A percentile compares a stretch with the other conserved stretches of the same genome.
These are phyloP conservation scores for Malus hybrid DNA, from an alignment of 331 rosid genomes.

Conservation along the genomic window DNA sequence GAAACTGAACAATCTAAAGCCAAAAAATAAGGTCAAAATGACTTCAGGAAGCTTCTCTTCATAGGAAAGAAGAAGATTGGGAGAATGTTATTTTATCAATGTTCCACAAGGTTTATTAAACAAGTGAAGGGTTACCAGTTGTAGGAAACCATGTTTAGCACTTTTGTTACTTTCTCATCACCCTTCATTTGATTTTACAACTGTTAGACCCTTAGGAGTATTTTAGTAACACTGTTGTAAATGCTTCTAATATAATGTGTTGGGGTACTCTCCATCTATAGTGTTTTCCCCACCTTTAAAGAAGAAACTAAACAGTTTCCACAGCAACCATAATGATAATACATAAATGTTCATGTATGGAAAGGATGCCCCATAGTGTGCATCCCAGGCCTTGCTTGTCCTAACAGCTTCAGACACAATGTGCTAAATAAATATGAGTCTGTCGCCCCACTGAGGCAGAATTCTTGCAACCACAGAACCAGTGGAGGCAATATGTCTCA, in stretches of 20 bases:
- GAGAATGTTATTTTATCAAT: not conserved
- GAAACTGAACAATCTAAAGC: conserved; percentile 75
- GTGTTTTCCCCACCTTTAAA: not conserved
- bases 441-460: not conserved
- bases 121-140: not conserved
- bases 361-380: not conserved
- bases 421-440: not conserved
- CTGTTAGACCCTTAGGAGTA: not conserved
- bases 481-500: not conserved
- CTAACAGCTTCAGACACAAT: not conserved
- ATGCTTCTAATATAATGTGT: not conserved
- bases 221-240: not conserved
- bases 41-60: not conserved
- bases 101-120: not conserved
- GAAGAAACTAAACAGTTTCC: not conserved
- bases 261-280: not conserved
- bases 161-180: not conserved
- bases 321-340: not conserved
- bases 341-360: not conserved
- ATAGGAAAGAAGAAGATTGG: not conserved
- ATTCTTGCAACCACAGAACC: not conserved
- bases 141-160: not conserved
- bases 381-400: not conserved
- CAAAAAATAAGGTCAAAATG: not conserved
- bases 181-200: not conserved